phyloP scores from a whole-genome alignment of 306 rosid genomes.

The Quercus alba region DNA sequence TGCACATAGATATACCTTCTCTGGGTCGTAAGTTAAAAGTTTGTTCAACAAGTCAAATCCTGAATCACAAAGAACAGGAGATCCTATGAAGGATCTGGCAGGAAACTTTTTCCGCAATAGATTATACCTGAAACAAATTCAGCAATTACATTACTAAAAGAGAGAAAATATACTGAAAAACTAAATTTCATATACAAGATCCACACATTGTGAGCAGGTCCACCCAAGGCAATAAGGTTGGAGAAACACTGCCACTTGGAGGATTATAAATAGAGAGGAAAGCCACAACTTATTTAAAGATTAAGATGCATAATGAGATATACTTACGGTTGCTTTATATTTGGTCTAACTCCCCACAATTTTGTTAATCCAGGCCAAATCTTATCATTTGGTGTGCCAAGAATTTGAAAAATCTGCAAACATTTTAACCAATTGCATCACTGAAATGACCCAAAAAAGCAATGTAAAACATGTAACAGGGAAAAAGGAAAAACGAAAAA shows the following conservation, averaged over 20 bases:
- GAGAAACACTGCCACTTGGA: neutral
- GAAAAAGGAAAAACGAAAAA: neutral
- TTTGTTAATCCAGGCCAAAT: conserved; percentile 84
- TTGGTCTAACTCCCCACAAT: conserved; percentile 63
- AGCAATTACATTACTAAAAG: conserved; percentile 1
- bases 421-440: conserved; percentile 16
- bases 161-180: neutral
- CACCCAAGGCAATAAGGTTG: neutral
- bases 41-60: conserved; percentile 84
- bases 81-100: conserved; percentile 73
- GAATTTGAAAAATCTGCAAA: conserved; percentile 68
- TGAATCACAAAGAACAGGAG: conserved; percentile 66
- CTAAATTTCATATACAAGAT: neutral
- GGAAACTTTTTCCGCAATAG: conserved; percentile 81
- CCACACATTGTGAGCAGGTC: neutral
- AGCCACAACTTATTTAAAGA: neutral
- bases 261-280: neutral
- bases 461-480: neutral
- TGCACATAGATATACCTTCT: conserved; percentile 40
- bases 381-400: conserved; percentile 79
- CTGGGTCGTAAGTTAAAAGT: conserved; percentile 71
- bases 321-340: conserved; percentile 71
- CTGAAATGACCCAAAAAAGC: neutral
- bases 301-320: neutral
- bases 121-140: conserved; percentile 52